These are phyloP conservation scores for Starmerella stellata DNA, from an alignment of 805 yeast species.

Conservation along the genomic window DNA sequence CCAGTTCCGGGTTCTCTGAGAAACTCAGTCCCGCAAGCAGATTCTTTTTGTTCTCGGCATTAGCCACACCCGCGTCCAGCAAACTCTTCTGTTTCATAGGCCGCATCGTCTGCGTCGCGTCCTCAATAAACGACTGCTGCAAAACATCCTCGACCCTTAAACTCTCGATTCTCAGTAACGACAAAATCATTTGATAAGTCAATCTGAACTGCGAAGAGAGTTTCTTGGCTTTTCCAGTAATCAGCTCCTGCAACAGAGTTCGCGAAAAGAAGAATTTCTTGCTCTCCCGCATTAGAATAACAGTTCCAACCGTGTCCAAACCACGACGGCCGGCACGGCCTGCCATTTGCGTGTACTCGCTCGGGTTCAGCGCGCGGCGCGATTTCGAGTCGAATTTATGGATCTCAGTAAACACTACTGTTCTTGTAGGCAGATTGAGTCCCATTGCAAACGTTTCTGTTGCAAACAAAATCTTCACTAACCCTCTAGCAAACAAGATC, in stretches of 20 bases:
- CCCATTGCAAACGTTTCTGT: constrained; percentile 99
- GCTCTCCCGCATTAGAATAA: constrained; percentile 58
- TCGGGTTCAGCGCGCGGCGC: constrained; percentile 70
- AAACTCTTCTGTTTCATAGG: constrained; percentile 71
- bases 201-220: constrained; percentile 80
- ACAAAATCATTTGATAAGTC: constrained; percentile 85
- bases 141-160: constrained; percentile 96
- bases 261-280: constrained; percentile 19
- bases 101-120: constrained; percentile 60
- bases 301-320: constrained; percentile 82
- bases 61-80: constrained; percentile 19
- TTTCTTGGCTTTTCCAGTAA: constrained; percentile 79
- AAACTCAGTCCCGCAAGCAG: neutral
- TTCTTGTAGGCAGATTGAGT: constrained; percentile 84
- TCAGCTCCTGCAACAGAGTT: constrained; percentile 53
- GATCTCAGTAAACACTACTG: constrained; percentile 74
- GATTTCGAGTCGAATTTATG: constrained; percentile 81
- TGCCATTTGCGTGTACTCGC: constrained; percentile 97
- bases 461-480: constrained; percentile 82
- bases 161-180: constrained; percentile 81
- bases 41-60: neutral
- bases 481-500: constrained; percentile 67
- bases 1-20: neutral
- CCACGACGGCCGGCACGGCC: constrained; percentile 99
- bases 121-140: constrained; percentile 85